Evolutionary conservation across 2,329 filamentous ascomycete species (phyloP).

Genomic region (Cladophialophora bantiana): DNA sequence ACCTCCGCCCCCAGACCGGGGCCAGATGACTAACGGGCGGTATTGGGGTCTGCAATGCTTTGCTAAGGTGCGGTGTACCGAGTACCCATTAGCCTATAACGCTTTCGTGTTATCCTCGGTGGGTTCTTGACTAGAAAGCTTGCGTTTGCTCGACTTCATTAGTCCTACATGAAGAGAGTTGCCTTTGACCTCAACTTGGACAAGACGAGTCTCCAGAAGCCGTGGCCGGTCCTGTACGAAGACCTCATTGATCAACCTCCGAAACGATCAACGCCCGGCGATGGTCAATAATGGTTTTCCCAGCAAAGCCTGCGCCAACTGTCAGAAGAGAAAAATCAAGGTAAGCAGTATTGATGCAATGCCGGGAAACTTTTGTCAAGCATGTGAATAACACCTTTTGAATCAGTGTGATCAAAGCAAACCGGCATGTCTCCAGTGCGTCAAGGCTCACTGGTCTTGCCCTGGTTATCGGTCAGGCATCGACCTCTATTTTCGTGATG

Average conservation of each 20-base stretch:
- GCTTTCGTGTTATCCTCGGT: neutral
- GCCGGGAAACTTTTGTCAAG: neutral
- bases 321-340: conserved; percentile 8
- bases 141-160: neutral
- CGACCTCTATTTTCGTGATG: conserved; percentile 6
- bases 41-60: neutral
- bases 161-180: neutral
- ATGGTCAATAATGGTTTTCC: neutral
- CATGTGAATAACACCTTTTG: conserved; percentile 6
- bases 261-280: neutral
- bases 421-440: conserved; percentile 4
- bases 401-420: conserved; percentile 3
- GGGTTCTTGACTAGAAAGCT: neutral
- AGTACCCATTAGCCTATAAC: neutral
- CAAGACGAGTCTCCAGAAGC: neutral
- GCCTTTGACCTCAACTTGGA: neutral
- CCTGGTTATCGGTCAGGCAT: neutral
- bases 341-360: conserved; percentile 1
- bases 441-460: conserved; percentile 9
- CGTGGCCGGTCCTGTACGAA: neutral
- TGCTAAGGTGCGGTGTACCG: neutral
- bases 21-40: neutral
- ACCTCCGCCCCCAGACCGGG: neutral
- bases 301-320: conserved; percentile 9
- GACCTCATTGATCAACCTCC: neutral